Conservation (phyloP, 2,329 filamentous ascomycete species). For the Paraphaeosphaeria sporulosa region DNA sequence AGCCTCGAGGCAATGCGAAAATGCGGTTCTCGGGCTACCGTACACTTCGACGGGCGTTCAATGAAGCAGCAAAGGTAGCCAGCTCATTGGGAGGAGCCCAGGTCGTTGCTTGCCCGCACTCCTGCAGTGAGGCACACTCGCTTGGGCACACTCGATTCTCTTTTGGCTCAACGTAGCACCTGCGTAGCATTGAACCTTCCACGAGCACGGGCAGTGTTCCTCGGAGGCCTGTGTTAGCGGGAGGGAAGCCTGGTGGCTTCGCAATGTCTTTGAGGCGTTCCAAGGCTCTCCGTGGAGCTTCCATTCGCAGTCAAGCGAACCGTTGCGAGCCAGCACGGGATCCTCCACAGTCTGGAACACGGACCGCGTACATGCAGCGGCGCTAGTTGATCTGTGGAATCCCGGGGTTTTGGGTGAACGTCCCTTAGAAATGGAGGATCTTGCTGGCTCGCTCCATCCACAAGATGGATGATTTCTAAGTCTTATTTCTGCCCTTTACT, state of each 20-base stretch:
- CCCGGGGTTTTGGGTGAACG: background rate
- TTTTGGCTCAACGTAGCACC: background rate
- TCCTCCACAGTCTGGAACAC: background rate
- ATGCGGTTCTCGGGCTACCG: background rate
- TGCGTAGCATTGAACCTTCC: background rate
- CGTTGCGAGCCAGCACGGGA: background rate
- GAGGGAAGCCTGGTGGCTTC: conserved; percentile 13
- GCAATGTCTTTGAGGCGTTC: background rate
- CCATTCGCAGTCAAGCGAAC: background rate
- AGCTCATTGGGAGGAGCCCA: background rate
- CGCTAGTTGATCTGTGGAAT: conserved; percentile 2
- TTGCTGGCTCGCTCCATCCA: no score
- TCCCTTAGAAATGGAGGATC: no score
- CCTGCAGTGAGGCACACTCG: background rate
- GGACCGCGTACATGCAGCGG: conserved; percentile 15
- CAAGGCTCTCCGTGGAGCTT: background rate
- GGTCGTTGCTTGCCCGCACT: no score
- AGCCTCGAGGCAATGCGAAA: background rate
- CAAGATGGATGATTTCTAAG: background rate
- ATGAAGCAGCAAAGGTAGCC: background rate
- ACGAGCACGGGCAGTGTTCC: background rate
- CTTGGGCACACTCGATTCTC: background rate
- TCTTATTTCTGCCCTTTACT: background rate
- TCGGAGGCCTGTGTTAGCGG: background rate
- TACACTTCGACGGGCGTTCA: background rate